Evolutionary conservation across 106 monocot genomes (phyloP).

Genomic region (Cymbidium sinense): DNA sequence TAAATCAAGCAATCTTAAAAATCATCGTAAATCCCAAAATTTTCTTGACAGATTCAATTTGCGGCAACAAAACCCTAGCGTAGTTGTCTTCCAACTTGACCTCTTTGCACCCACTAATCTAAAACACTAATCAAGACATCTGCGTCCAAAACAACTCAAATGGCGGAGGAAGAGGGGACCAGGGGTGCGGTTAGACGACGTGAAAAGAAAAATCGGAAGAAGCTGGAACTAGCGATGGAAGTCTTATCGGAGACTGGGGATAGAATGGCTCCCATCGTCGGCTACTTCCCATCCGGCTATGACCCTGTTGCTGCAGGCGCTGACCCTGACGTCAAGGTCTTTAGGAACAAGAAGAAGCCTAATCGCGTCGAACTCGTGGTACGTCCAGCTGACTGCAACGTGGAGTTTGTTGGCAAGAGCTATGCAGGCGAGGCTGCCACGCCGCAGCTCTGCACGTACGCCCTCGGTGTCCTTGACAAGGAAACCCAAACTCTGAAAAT

Average conservation of each 20-base stretch:
- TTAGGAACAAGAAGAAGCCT: conserved; percentile 24
- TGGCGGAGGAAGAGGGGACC: not conserved
- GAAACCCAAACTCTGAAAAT: conserved; percentile 61
- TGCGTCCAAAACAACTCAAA: not conserved
- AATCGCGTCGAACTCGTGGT: conserved; percentile 57
- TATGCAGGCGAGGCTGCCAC: conserved; percentile 71
- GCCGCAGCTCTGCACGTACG: conserved; percentile 59
- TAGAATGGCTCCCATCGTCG: conserved; percentile 50
- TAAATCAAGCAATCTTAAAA: no score
- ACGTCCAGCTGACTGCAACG: conserved; percentile 23
- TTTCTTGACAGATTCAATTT: no score
- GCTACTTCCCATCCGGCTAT: conserved; percentile 90
- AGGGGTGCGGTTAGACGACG: not conserved
- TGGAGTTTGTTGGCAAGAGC: conserved; percentile 75
- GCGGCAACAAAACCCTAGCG: no score
- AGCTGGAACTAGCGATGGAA: conserved; percentile 29
- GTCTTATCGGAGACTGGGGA: conserved; percentile 26
- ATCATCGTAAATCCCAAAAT: no score
- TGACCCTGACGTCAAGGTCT: conserved; percentile 23
- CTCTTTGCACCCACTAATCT: no score
- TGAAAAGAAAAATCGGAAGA: conserved; percentile 30
- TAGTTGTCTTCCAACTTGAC: no score
- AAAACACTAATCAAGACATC: no score
- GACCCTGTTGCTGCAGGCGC: conserved; percentile 23
- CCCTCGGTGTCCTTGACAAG: conserved; percentile 89